Conservation (phyloP, 345 rosid genomes). For the Pelargonium nanum region DNA sequence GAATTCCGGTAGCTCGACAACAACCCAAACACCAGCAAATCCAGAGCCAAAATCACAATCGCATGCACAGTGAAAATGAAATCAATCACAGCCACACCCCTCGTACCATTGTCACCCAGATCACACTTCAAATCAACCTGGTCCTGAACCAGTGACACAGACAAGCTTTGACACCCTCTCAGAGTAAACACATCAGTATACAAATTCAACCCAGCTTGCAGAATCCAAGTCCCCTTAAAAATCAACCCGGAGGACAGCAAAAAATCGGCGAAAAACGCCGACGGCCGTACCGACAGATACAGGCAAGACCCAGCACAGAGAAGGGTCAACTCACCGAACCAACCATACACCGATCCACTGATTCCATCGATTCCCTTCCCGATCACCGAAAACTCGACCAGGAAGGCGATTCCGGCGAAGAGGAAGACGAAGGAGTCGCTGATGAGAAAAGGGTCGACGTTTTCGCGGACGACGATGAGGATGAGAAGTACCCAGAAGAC, state of each 20-base stretch:
- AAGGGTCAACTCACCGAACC: slow-evolving; percentile 30
- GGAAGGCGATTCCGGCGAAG: slow-evolving; percentile 27
- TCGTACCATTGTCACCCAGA: slow-evolving; percentile 40
- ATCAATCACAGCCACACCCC: slow-evolving; percentile 45
- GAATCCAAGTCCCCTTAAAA: slow-evolving; percentile 42
- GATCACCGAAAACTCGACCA: slow-evolving; percentile 27
- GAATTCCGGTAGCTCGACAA: slow-evolving; percentile 23
- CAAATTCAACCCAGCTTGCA: slow-evolving; percentile 42
- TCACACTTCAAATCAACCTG: slow-evolving; percentile 37
- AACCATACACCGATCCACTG: slow-evolving; percentile 24
- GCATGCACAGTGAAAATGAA: slow-evolving; percentile 43
- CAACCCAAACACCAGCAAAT: slow-evolving; percentile 26
- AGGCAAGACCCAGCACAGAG: slow-evolving; percentile 42
- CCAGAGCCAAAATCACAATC: slow-evolving; percentile 22
- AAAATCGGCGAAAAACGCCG: slow-evolving; percentile 42
- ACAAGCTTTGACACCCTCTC: slow-evolving; percentile 32
- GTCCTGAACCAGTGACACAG: slow-evolving; percentile 13
- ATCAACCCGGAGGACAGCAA: slow-evolving; percentile 35
- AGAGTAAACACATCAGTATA: slow-evolving; percentile 35
- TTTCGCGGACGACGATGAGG: slow-evolving; percentile 26
- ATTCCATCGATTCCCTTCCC: slow-evolving; percentile 34
- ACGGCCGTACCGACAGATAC: slow-evolving; percentile 36
- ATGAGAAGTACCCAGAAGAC: slow-evolving; percentile 36
- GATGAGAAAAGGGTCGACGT: slow-evolving; percentile 16
- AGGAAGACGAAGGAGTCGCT: slow-evolving; percentile 23